Evolutionary conservation across 257 asterid species (phyloP).

Genomic region (Solanum medicagineum): DNA sequence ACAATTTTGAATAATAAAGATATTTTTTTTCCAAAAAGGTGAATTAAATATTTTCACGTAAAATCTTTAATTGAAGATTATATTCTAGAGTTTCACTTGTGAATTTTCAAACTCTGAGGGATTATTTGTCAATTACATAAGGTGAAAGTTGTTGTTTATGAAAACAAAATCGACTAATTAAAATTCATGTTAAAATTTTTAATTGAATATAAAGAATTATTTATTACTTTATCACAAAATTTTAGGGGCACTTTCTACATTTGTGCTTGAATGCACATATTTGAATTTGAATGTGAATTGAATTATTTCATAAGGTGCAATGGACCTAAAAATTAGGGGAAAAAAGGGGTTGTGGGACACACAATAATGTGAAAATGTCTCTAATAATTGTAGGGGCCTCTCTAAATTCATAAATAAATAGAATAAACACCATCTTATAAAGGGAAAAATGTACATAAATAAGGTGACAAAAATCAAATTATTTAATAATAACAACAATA

Average conservation of each 20-base stretch:
- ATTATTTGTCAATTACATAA: too few relatives aligned
- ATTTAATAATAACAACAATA: too few relatives aligned
- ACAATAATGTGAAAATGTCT: conserved; percentile 8
- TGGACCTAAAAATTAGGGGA: neutral
- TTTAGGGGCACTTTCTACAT: neutral
- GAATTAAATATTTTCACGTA: neutral
- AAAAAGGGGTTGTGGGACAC: neutral
- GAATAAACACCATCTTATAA: neutral
- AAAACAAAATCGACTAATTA: too few relatives aligned
- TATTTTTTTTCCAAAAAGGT: neutral
- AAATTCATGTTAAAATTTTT: neutral
- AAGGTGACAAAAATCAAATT: neutral
- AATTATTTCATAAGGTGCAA: conserved; percentile 3
- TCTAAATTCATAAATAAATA: neutral
- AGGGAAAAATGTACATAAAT: neutral
- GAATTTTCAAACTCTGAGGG: neutral
- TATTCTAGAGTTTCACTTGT: too few relatives aligned
- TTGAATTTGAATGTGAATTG: neutral
- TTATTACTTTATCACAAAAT: neutral
- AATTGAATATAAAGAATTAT: neutral
- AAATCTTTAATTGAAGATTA: neutral
- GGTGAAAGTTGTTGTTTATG: too few relatives aligned
- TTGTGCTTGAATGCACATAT: conserved; percentile 1
- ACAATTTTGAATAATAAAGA: neutral
- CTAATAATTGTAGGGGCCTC: neutral